Evolutionary conservation across 345 rosid species (phyloP).

Genomic region (Zanthoxylum bungeanum): DNA sequence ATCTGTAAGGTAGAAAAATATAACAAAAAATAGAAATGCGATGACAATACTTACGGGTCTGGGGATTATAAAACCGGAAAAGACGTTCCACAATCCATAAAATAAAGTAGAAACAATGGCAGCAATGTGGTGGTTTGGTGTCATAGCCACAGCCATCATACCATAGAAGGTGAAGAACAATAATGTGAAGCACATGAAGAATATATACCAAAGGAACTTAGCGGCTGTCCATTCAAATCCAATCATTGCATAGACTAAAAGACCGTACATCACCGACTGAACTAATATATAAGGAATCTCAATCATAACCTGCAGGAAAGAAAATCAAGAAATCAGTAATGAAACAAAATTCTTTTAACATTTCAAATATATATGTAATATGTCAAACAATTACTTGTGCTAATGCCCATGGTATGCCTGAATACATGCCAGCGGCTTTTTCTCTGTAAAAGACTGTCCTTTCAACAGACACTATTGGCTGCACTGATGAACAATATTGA

Average conservation of each 20-base stretch:
- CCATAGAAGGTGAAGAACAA: too few species aligned
- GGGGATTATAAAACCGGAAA: too few species aligned
- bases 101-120: not conserved
- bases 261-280: slow-evolving; percentile 1
- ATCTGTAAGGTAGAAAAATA: too few species aligned
- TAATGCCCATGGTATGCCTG: slow-evolving; percentile 45
- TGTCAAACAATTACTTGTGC: slow-evolving; percentile 33
- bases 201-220: slow-evolving; percentile 14
- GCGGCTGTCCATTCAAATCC: slow-evolving; percentile 9
- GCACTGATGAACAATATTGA: slow-evolving; percentile 44
- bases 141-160: too few species aligned
- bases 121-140: not conserved
- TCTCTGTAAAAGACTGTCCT: slow-evolving; percentile 50
- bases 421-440: slow-evolving; percentile 54
- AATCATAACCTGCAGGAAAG: slow-evolving; percentile 14
- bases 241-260: slow-evolving; percentile 18
- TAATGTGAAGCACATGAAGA: not conserved
- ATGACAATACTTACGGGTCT: too few species aligned
- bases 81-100: not conserved
- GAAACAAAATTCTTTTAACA: not conserved
- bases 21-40: too few species aligned
- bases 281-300: slow-evolving; percentile 13
- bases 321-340: not conserved
- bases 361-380: not conserved
- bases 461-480: slow-evolving; percentile 53